These are phyloP conservation scores for Cystobasidium ongulense DNA, from an alignment of 768 basidiomycete species.

Conservation along the genomic window DNA sequence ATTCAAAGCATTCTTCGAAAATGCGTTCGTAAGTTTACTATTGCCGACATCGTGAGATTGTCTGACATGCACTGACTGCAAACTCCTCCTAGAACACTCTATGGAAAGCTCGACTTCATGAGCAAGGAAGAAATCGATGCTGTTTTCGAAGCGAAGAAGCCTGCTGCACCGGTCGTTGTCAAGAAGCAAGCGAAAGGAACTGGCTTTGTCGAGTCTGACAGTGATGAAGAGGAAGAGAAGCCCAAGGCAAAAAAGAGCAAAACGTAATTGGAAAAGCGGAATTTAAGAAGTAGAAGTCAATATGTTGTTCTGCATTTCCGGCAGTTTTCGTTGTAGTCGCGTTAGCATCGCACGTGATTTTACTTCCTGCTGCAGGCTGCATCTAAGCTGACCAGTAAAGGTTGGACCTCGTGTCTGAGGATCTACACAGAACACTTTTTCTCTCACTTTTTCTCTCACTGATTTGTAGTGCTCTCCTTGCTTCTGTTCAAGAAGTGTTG, in stretches of 20 bases:
- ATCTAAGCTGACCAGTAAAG: no score
- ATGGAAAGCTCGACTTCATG: constrained; percentile 32
- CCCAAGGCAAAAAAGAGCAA: not conserved
- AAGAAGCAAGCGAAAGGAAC: constrained; percentile 31
- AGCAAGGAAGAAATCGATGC: constrained; percentile 27
- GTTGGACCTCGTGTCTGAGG: no score
- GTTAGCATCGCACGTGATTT: no score
- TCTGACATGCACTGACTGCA: not conserved
- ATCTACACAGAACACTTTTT: no score
- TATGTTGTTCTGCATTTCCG: no score
- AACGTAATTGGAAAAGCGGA: not conserved
- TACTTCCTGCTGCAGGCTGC: no score
- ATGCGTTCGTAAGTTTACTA: constrained; percentile 25
- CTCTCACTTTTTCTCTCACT: no score
- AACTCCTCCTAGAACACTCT: not conserved
- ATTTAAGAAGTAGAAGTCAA: no score
- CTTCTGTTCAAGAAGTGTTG: no score
- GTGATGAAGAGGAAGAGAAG: not conserved
- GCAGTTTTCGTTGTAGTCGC: not conserved
- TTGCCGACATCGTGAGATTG: not conserved
- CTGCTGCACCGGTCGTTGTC: not conserved
- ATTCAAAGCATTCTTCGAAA: constrained; percentile 32
- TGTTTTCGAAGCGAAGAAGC: not conserved
- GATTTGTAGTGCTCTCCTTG: no score
- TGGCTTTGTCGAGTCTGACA: constrained; percentile 8